Evolutionary conservation across 345 rosid species (phyloP).

Genomic region (Murraya koenigii): DNA sequence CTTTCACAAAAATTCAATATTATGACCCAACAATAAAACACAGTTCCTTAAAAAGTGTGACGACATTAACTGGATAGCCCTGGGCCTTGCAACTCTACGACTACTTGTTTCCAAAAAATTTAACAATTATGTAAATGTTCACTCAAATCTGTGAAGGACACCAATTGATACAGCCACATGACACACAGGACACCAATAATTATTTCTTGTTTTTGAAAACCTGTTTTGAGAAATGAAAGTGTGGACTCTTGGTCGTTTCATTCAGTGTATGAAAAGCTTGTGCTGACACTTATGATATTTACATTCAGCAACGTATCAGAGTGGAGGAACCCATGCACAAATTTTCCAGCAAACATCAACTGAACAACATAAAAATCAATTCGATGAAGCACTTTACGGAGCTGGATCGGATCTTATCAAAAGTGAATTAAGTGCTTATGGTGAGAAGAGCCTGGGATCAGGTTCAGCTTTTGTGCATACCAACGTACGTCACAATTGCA

Average conservation of each 20-base stretch:
- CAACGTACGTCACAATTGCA: constrained; percentile 39
- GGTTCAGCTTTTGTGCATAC: constrained; percentile 60
- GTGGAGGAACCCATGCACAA: background rate
- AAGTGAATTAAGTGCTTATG: constrained; percentile 51
- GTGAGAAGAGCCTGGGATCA: constrained; percentile 50
- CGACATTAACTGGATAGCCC: background rate
- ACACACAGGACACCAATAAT: too few species aligned
- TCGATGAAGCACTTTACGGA: constrained; percentile 44
- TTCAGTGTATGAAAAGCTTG: too few species aligned
- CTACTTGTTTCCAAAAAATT: too few species aligned
- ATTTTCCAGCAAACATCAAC: background rate
- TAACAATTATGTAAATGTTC: too few species aligned
- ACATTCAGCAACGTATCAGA: background rate
- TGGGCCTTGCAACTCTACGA: too few species aligned
- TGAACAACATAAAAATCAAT: constrained; percentile 21
- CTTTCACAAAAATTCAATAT: background rate
- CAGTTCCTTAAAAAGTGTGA: background rate
- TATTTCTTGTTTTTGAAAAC: too few species aligned
- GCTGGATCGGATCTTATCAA: constrained; percentile 52
- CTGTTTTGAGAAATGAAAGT: background rate
- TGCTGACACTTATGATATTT: too few species aligned
- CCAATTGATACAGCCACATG: too few species aligned
- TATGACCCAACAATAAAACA: background rate
- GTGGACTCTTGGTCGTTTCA: too few species aligned
- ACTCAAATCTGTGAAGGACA: too few species aligned